Evolutionary conservation across 352 stramenopile genomes (phyloP), one percentile per base, ranked within the genome.

Genomic region (Halophytophthora polymorphica): DNA sequence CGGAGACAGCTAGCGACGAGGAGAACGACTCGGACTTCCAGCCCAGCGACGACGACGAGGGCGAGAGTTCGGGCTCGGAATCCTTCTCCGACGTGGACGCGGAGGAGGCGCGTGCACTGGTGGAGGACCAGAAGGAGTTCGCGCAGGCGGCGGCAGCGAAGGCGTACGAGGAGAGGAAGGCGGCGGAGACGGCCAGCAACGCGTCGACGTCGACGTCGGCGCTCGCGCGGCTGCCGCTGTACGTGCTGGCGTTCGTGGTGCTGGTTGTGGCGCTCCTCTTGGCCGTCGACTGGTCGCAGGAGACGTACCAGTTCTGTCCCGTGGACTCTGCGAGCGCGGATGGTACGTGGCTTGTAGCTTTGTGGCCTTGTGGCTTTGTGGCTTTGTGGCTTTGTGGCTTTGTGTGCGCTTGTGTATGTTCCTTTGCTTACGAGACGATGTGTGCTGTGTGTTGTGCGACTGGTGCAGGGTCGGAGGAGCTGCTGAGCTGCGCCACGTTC

Each of bases 11-110:
- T 3, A 73, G 71, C 46, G 72, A 87, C 40, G 83, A 69, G 37
- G 81, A 77, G 28, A 60, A 74, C 18, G 81, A 89, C 53, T 85
- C 72, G 38, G 80, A 88, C 48, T 88, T 85, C 43, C 55, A 43
- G 5, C 66, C 61, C 1, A 77, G 70, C 33, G 34, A 39, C 21
- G 56, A 47, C 11, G 66, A 67, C 6, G 67, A 81, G 7, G 70
- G 62, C n/a, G 66, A 74, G 14, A 60, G 75, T 14, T 75, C 54
- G 3, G 73, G 83, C 39, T 41, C 64, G 5, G 61, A 71, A 44
- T 75, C 64, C 22, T 50, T 80, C 8, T 45, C 64, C 0, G 73
- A 89, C n/a, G 63, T 77, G 23, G 71, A 85, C n/a, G 56, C 64
- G 0, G 62, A 66, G 1, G 75, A 87, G 50, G 58, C 56, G 17